These are phyloP conservation scores for Arachis stenosperma DNA, from an alignment of 306 rosid genomes.

Conservation along the genomic window DNA sequence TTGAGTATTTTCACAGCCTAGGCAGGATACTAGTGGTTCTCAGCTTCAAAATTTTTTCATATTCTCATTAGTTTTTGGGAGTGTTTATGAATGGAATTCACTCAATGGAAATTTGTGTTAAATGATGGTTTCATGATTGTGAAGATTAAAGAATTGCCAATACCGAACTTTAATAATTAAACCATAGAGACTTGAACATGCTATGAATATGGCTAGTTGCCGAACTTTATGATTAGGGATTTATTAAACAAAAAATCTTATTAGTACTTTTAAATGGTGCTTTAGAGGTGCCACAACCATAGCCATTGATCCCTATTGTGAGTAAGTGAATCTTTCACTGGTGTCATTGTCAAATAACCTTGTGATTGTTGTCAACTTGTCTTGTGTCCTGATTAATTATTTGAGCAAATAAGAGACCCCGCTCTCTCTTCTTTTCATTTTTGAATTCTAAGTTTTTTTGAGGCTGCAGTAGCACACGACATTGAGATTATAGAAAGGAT, in stretches of 20 bases:
- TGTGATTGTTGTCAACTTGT: not conserved
- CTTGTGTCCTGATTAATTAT: not conserved
- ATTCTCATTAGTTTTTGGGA: too few species aligned
- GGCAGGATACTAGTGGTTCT: too few species aligned
- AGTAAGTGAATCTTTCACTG: not conserved
- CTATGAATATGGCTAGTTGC: not conserved
- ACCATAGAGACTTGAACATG: not conserved
- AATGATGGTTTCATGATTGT: not conserved
- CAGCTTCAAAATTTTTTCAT: too few species aligned
- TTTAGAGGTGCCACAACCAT: not conserved
- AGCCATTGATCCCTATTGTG: not conserved
- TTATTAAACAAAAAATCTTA: not conserved
- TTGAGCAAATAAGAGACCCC: not conserved
- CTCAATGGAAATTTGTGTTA: not conserved
- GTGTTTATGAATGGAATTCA: not conserved
- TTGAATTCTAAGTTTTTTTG: too few species aligned
- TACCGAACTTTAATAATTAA: constrained; percentile 7
- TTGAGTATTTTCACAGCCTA: too few species aligned
- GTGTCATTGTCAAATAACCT: not conserved
- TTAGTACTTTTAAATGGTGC: not conserved
- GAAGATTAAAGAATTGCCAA: not conserved
- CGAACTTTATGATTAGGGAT: not conserved
- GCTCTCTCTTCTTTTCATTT: not conserved
- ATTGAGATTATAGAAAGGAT: not conserved
- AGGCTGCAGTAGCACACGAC: not conserved